These are phyloP conservation scores for Pseudocercospora pini-densiflorae DNA, from an alignment of 2,329 filamentous ascomycete species.

Conservation along the genomic window DNA sequence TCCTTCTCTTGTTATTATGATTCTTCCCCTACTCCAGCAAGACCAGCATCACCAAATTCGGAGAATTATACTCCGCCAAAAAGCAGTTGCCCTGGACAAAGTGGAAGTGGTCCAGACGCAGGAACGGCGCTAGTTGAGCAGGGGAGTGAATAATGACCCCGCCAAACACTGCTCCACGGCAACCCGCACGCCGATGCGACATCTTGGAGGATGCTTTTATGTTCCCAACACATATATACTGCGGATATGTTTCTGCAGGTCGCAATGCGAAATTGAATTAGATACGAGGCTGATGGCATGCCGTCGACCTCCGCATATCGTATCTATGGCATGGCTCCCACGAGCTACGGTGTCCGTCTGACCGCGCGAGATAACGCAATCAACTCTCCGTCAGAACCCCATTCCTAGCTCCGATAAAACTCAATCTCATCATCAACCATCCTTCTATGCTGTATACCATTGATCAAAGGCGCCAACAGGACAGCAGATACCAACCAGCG, in stretches of 20 bases:
- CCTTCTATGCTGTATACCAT: background rate
- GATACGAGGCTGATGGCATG: constrained; percentile 1
- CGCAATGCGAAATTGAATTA: background rate
- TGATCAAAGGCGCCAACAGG: background rate
- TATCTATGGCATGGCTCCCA: constrained; percentile 1
- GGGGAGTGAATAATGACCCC: constrained; percentile 3
- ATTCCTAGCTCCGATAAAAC: background rate
- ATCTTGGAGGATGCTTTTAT: background rate
- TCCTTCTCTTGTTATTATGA: background rate
- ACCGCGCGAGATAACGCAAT: constrained; percentile 4
- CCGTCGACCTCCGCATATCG: constrained; percentile 1
- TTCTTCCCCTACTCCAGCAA: background rate
- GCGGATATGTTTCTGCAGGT: background rate
- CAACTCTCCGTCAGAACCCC: background rate
- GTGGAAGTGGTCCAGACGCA: background rate
- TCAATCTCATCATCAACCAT: background rate
- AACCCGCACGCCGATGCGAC: background rate
- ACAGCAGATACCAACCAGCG: background rate
- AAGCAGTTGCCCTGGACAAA: background rate
- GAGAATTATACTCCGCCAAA: background rate
- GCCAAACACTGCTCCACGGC: constrained; percentile 1
- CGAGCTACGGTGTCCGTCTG: background rate
- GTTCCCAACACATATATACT: background rate
- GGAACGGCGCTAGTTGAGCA: constrained; percentile 4
- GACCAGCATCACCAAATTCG: background rate